A percentile compares a stretch with the other conserved stretches of the same genome.
Conservation (phyloP, 2,329 filamentous ascomycete genomes). For the Exserohilum turcica region DNA sequence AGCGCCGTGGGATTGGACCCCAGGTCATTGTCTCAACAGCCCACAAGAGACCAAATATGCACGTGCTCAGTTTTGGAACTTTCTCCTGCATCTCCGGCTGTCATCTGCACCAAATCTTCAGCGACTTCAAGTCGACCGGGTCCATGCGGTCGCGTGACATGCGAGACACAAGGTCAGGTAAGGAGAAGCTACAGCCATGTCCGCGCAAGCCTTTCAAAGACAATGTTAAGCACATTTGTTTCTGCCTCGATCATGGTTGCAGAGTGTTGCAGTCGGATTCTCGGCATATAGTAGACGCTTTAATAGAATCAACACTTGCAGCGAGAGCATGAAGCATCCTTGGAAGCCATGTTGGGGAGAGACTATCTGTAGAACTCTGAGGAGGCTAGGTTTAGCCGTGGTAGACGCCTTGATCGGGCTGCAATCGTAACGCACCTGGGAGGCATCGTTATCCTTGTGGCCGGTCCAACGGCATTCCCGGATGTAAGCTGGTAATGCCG, state of each 20-base stretch:
- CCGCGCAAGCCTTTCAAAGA: constrained; percentile 14
- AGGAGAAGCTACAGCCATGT: constrained; percentile 11
- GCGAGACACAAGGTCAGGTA: constrained; percentile 10
- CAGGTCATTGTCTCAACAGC: constrained; percentile 2
- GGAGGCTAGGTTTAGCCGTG: constrained; percentile 7
- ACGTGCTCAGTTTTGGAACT: constrained; percentile 1
- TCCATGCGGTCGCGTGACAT: constrained; percentile 13
- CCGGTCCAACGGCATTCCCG: neutral
- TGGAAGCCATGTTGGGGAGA: constrained; percentile 10
- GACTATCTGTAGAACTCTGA: constrained; percentile 8
- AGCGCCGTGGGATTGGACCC: constrained; percentile 14
- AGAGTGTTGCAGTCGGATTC: no score
- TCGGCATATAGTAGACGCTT: no score
- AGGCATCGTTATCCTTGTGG: neutral
- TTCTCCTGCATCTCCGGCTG: constrained; percentile 1
- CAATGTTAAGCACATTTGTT: constrained; percentile 10
- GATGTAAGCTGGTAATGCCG: constrained; percentile 3
- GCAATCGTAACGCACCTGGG: neutral
- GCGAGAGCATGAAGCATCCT: constrained; percentile 5
- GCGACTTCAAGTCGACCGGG: constrained; percentile 4
- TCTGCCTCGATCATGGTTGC: no score
- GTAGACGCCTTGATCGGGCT: neutral
- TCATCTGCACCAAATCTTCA: constrained; percentile 5
- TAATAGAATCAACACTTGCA: constrained; percentile 8
- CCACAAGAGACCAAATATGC: constrained; percentile 3